Conservation (phyloP, 768 basidiomycete species). For the Megacollybia marginata region DNA sequence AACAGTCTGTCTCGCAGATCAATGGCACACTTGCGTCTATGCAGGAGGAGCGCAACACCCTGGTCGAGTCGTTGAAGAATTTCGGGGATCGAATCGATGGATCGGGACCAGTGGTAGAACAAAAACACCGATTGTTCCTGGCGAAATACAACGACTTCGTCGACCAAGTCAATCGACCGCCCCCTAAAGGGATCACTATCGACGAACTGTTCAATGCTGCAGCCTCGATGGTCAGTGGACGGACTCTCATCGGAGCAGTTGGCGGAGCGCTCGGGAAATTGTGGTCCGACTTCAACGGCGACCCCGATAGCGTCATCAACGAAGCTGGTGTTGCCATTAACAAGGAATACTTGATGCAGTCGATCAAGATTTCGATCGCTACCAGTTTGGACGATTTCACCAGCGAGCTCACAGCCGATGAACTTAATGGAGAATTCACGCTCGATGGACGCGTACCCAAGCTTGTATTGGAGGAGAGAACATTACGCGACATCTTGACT, state of each 20-base stretch:
- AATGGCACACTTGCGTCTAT: not conserved
- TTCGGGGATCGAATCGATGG: not conserved
- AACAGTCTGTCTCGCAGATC: not conserved
- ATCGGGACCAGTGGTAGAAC: not conserved
- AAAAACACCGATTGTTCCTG: not conserved
- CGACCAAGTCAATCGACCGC: not conserved
- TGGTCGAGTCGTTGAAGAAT: not conserved
- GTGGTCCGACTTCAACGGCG: not conserved
- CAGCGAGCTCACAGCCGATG: not conserved
- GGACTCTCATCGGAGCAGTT: not conserved
- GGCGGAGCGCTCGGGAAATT: not conserved
- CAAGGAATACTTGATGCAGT: not conserved
- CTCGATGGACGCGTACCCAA: not conserved
- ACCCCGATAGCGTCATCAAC: not conserved
- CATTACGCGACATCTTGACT: not conserved
- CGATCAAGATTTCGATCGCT: not conserved
- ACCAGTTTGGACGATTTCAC: not conserved
- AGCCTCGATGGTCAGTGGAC: not conserved
- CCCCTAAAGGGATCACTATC: not conserved
- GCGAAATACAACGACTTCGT: not conserved
- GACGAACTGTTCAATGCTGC: not conserved
- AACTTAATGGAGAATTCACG: not conserved
- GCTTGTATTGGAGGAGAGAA: not conserved
- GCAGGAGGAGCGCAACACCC: not conserved
- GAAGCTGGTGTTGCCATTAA: not conserved